A percentile compares a stretch with the other conserved stretches of the same genome.
phyloP scores from a whole-genome alignment of 805 yeast genomes.

The Candida gorgasii region DNA sequence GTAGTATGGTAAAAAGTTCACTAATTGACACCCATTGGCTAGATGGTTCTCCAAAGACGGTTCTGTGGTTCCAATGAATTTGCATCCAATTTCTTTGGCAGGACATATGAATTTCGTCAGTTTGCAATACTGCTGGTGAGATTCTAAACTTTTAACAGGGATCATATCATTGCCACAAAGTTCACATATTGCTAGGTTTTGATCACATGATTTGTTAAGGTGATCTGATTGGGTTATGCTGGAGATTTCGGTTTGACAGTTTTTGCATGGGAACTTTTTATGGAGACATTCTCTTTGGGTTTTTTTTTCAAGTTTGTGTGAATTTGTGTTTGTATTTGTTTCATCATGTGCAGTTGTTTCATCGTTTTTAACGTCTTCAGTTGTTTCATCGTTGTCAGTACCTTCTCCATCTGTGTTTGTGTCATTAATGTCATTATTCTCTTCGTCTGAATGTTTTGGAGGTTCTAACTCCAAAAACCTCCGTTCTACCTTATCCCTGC shows the following conservation, averaged over 20 bases:
- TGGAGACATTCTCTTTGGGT: conserved; percentile 52
- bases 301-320: too few relatives aligned
- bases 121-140: conserved; percentile 46
- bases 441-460: background rate
- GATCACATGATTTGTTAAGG: conserved; percentile 37
- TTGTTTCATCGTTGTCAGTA: too few relatives aligned
- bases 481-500: conserved; percentile 19
- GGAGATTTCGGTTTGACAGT: conserved; percentile 37
- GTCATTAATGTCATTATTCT: background rate
- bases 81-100: conserved; percentile 49
- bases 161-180: conserved; percentile 43
- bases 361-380: too few relatives aligned
- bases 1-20: conserved; percentile 29
- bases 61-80: conserved; percentile 42
- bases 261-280: conserved; percentile 31
- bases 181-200: conserved; percentile 43
- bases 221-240: conserved; percentile 34
- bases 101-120: conserved; percentile 46
- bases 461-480: conserved; percentile 10
- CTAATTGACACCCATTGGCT: conserved; percentile 31
- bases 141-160: conserved; percentile 36
- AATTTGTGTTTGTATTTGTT: background rate
- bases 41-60: conserved; percentile 39
- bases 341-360: conserved; percentile 7
- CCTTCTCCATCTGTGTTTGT: background rate